Conservation (phyloP, 768 basidiomycete species). For the Pluteus cervinus region DNA sequence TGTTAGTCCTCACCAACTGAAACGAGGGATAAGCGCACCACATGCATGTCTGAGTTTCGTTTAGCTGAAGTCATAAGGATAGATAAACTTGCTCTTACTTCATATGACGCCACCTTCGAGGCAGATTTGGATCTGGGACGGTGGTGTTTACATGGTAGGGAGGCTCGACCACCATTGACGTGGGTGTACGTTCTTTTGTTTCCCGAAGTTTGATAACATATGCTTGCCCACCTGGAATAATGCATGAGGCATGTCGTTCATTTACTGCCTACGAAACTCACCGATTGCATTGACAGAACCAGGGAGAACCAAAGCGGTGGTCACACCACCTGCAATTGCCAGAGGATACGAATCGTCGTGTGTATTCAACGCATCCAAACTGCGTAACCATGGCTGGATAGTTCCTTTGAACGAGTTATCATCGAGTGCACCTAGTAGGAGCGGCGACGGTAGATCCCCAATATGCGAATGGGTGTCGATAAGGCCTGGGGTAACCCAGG, state of each 20-base stretch:
- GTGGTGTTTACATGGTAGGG: slow-evolving; percentile 56
- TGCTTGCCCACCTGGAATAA: slow-evolving; percentile 58
- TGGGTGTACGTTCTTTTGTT: slow-evolving; percentile 63
- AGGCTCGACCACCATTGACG: slow-evolving; percentile 72
- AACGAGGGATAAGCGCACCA: slow-evolving; percentile 41
- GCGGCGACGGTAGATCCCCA: slow-evolving; percentile 47
- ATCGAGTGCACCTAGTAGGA: slow-evolving; percentile 46
- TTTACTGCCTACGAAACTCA: slow-evolving; percentile 14
- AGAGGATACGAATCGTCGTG: slow-evolving; percentile 68
- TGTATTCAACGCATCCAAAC: slow-evolving; percentile 75
- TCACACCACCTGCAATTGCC: slow-evolving; percentile 76
- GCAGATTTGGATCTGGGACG: slow-evolving; percentile 34
- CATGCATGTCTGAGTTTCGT: slow-evolving; percentile 41
- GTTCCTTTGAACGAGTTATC: slow-evolving; percentile 46
- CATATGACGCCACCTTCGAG: slow-evolving; percentile 70
- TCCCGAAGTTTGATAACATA: slow-evolving; percentile 75
- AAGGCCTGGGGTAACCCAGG: slow-evolving; percentile 79
- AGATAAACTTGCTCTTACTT: slow-evolving; percentile 37
- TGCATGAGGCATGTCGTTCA: background rate
- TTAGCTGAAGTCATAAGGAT: slow-evolving; percentile 2
- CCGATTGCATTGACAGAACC: slow-evolving; percentile 66
- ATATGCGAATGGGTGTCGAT: slow-evolving; percentile 68
- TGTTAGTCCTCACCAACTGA: too few relatives aligned
- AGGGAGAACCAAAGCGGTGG: slow-evolving; percentile 70
- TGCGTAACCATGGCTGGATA: slow-evolving; percentile 58